phyloP scores from a whole-genome alignment of 2,329 filamentous ascomycete genomes.

The Diaporthe velutina region DNA sequence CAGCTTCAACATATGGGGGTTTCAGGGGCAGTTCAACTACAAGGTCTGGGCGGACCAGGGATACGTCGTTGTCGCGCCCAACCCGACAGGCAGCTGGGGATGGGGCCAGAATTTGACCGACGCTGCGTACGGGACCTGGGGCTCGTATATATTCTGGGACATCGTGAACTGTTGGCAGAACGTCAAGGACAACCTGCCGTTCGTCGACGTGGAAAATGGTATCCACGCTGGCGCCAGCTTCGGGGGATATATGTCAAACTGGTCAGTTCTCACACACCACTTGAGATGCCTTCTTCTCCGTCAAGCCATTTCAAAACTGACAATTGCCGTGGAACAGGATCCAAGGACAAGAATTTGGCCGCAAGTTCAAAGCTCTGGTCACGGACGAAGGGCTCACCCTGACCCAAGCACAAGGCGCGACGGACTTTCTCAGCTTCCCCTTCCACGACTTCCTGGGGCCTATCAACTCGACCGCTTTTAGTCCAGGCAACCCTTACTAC shows the following conservation, averaged over 20 bases:
- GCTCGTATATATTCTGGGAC: constrained; percentile 9
- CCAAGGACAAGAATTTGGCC: constrained; percentile 19
- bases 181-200: background rate
- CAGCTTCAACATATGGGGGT: constrained; percentile 17
- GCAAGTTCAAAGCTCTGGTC: constrained; percentile 6
- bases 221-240: constrained; percentile 18
- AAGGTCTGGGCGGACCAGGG: constrained; percentile 23
- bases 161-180: constrained; percentile 3
- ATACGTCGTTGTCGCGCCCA: constrained; percentile 14
- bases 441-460: constrained; percentile 7
- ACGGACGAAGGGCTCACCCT: background rate
- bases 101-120: constrained; percentile 15
- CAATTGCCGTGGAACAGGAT: background rate
- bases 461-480: constrained; percentile 3
- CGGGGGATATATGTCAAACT: constrained; percentile 21
- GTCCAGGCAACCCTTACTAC: constrained; percentile 8
- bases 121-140: background rate
- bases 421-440: constrained; percentile 5
- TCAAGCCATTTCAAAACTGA: background rate
- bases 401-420: background rate
- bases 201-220: background rate
- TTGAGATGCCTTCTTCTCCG: too few species aligned
- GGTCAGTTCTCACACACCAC: too few species aligned
- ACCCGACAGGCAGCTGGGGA: background rate
- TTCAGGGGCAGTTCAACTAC: constrained; percentile 2